phyloP scores from a whole-genome alignment of 495 filamentous ascomycete species.

The Cenococcum geophilum region DNA sequence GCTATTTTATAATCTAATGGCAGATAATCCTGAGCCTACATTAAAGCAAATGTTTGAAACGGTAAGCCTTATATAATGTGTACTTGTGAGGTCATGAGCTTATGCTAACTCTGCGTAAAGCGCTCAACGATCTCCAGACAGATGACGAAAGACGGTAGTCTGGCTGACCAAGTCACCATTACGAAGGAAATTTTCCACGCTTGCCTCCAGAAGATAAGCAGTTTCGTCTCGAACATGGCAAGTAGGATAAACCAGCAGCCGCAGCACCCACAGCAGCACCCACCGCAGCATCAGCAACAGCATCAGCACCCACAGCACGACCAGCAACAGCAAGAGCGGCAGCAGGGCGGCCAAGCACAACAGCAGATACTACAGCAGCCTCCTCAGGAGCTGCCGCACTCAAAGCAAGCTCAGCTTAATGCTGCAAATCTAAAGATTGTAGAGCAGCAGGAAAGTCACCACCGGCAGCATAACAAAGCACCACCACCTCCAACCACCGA shows the following conservation, averaged over 20 bases:
- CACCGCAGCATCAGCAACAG: conserved; percentile 9
- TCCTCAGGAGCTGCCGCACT: conserved; percentile 6
- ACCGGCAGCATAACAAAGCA: conserved; percentile 33
- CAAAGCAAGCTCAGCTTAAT: conserved; percentile 45
- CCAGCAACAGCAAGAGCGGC: conserved; percentile 6
- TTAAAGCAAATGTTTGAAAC: conserved; percentile 1
- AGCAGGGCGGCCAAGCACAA: background rate
- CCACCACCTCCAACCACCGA: conserved; percentile 60
- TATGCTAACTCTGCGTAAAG: background rate
- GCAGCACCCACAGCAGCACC: conserved; percentile 4
- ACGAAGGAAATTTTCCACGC: conserved; percentile 12
- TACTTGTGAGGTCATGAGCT: background rate
- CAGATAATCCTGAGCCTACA: conserved; percentile 8
- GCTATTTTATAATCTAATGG: conserved; percentile 13
- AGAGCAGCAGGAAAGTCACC: conserved; percentile 9
- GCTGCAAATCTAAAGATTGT: conserved; percentile 51
- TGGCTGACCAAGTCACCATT: conserved; percentile 17
- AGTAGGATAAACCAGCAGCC: conserved; percentile 13
- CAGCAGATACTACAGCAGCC: conserved; percentile 12
- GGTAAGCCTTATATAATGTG: background rate
- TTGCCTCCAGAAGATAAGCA: conserved; percentile 2
- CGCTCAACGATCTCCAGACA: conserved; percentile 10
- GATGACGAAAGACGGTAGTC: conserved; percentile 14
- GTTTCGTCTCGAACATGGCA: conserved; percentile 16
- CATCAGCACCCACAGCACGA: background rate